Base-by-base conservation (phyloP, 2,329 filamentous ascomycete genomes). In the Talaromyces piceae region DNA sequence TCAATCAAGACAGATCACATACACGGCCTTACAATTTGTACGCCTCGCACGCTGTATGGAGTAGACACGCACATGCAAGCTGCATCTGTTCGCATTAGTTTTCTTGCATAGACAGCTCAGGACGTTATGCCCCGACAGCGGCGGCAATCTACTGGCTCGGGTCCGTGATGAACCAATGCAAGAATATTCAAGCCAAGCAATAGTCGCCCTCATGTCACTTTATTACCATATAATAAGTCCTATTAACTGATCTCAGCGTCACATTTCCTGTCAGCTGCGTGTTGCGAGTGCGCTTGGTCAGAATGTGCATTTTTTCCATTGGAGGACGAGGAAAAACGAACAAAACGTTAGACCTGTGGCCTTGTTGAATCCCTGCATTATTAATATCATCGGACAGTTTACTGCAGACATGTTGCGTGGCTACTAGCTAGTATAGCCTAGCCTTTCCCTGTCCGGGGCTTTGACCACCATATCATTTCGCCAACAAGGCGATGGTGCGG, bases 61-160 rank as follows among this genome's bases (percentile, higher is more conserved):
- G 18, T 22, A 25, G 39, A 13, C 39, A 43, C 20, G 5, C 20
- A 18, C 18, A 25, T 12, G 22, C 31, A 43, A 43, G 23, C 39
- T 43, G 39, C 39, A 43, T 4, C 39, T 25, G 39, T 43, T 43
- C 39, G 39, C 39, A 43, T 43, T 43, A 43, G 39, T 43, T 43
- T 5, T 22, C 23, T 43, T 43, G 39, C 39, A 43, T 43, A 22
- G 20, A 25, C 20, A 22, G 25, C 25, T 43, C 23, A 43, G 18
- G 33, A 37, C 9, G 31, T 33, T 33, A 16, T 16, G 31, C n/a
- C 31, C 31, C 22, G 16, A 23, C 20, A 22, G 39, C 3, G 39
- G 16, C 20, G 18, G 23, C 6, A 11, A 41, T 43, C 23, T 13
- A 37, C 16, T 43, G 20, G 39, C 6, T 20, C 37, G 37, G 16